A percentile compares a stretch with the other conserved stretches of the same genome.
phyloP scores from a whole-genome alignment of 371 early-diverging fungal species.

The Zopfochytrium polystomum region DNA sequence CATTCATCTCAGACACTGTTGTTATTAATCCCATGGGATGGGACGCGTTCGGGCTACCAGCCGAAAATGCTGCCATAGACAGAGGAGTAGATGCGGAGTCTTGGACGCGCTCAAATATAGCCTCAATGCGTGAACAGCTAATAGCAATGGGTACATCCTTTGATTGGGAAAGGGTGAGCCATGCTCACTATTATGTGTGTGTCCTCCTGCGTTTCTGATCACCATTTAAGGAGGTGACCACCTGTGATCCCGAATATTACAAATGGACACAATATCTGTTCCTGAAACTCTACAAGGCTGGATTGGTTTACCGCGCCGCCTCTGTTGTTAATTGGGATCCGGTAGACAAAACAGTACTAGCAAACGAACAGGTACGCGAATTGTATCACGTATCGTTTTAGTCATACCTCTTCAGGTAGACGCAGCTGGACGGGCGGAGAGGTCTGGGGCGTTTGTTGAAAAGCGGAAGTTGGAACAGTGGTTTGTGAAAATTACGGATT shows the following conservation, averaged over 20 bases:
- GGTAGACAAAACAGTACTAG: constrained; percentile 88
- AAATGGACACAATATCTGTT: constrained; percentile 90
- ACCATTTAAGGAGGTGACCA: constrained; percentile 74
- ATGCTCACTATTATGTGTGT: not conserved
- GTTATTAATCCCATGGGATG: constrained; percentile 96
- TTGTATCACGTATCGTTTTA: not conserved
- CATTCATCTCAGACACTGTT: too few species aligned
- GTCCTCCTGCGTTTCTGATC: not conserved
- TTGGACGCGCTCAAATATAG: constrained; percentile 83
- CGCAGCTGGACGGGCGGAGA: constrained; percentile 81
- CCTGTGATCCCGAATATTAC: constrained; percentile 85
- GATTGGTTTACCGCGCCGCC: constrained; percentile 82
- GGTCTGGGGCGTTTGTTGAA: constrained; percentile 93
- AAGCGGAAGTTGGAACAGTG: constrained; percentile 81
- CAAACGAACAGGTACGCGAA: constrained; percentile 92
- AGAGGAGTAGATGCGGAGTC: constrained; percentile 73
- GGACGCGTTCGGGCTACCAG: constrained; percentile 99
- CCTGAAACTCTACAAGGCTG: constrained; percentile 69
- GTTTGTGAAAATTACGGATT: constrained; percentile 86
- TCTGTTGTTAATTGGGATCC: constrained; percentile 97
- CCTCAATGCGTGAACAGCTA: constrained; percentile 77
- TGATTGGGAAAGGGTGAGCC: constrained; percentile 81
- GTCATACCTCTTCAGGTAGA: constrained; percentile 61
- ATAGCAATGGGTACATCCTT: constrained; percentile 70
- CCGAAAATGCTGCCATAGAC: constrained; percentile 97